These are phyloP conservation scores for Aureobasidium leucospermi DNA, from an alignment of 2,329 filamentous ascomycete species.

Conservation along the genomic window DNA sequence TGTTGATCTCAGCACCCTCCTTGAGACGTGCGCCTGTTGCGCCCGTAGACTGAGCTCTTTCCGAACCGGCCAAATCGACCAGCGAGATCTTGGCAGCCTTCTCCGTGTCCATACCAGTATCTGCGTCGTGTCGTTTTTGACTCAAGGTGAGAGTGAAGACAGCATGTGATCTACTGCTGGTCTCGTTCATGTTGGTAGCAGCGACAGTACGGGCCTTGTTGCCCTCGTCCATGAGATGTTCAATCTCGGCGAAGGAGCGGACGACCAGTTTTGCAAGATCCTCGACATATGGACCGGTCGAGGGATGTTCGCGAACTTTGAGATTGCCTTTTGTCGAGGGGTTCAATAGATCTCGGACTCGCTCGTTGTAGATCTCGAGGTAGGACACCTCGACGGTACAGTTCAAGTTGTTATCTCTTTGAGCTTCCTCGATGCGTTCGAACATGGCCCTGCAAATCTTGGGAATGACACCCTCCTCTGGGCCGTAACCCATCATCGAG, in stretches of 20 bases:
- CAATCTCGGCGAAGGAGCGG: conserved; percentile 87
- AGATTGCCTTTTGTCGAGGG: conserved; percentile 92
- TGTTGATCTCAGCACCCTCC: conserved; percentile 97
- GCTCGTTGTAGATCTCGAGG: conserved; percentile 97
- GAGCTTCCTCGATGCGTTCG: conserved; percentile 64
- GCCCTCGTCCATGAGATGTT: conserved; percentile 97
- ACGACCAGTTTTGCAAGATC: conserved; percentile 94
- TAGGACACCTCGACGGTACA: conserved; percentile 98
- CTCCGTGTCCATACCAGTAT: conserved; percentile 95
- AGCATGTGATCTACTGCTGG: conserved; percentile 93
- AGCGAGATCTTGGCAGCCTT: conserved; percentile 97
- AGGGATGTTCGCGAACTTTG: conserved; percentile 95
- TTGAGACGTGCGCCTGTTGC: conserved; percentile 92
- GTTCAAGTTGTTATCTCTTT: conserved; percentile 64
- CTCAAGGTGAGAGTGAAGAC: conserved; percentile 95
- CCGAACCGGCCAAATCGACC: conserved; percentile 95
- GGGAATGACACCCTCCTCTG: conserved; percentile 91
- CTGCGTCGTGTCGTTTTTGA: conserved; percentile 82
- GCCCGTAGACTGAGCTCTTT: conserved; percentile 93
- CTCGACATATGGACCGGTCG: conserved; percentile 95
- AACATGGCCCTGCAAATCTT: conserved; percentile 99
- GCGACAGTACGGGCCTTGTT: conserved; percentile 98
- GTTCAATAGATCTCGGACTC: conserved; percentile 90
- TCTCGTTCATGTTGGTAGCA: conserved; percentile 99
- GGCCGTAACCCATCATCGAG: conserved; percentile 99